These are phyloP conservation scores for Kodamaea hsintzibuensis DNA, from an alignment of 805 yeast genomes.

Conservation along the genomic window DNA sequence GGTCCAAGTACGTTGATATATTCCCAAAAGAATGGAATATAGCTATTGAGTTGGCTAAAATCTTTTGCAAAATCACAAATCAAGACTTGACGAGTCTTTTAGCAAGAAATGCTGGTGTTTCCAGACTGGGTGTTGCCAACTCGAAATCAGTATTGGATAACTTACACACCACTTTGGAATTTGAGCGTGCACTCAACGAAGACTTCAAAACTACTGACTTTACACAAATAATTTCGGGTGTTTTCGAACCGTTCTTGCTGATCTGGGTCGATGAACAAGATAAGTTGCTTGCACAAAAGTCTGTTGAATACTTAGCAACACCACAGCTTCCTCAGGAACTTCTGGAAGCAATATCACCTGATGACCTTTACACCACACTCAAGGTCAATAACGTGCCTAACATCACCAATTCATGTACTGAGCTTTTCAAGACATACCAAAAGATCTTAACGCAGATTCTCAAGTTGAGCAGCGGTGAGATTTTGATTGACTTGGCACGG, in stretches of 20 bases:
- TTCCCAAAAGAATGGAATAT: constrained; percentile 80
- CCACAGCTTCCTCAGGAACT: constrained; percentile 51
- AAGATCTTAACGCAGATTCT: constrained; percentile 66
- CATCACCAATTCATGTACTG: constrained; percentile 85
- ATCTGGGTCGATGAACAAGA: constrained; percentile 90
- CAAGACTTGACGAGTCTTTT: constrained; percentile 63
- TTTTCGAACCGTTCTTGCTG: constrained; percentile 82
- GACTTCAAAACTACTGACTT: constrained; percentile 52
- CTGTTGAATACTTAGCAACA: constrained; percentile 63
- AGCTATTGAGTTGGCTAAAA: constrained; percentile 55
- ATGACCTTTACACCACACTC: constrained; percentile 38
- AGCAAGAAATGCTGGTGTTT: constrained; percentile 18
- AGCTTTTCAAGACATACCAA: constrained; percentile 76
- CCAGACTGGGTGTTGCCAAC: constrained; percentile 28
- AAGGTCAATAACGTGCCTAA: constrained; percentile 53
- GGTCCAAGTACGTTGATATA: constrained; percentile 46
- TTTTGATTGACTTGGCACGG: constrained; percentile 54
- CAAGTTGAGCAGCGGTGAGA: constrained; percentile 38
- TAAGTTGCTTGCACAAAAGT: constrained; percentile 55
- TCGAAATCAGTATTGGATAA: constrained; percentile 49
- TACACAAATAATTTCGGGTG: constrained; percentile 51
- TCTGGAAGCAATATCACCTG: constrained; percentile 12
- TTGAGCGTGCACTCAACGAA: constrained; percentile 73
- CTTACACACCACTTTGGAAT: constrained; percentile 76
- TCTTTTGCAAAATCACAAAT: constrained; percentile 69